Evolutionary conservation across 805 yeast genomes (phyloP).

Genomic region (Saccharomycopsis capsularis): DNA sequence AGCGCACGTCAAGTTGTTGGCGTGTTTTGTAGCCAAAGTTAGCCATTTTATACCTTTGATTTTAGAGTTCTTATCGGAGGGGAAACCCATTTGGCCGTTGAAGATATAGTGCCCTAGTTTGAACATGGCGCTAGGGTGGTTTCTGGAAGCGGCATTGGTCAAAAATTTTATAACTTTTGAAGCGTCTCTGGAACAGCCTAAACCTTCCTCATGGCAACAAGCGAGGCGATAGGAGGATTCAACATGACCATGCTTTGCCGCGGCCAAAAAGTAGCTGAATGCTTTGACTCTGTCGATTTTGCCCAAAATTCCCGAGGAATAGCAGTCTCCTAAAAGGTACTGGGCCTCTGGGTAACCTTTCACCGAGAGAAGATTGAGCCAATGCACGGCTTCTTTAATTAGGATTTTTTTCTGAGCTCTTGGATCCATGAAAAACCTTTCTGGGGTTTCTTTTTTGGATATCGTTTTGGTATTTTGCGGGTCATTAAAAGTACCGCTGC

Average conservation of each 20-base stretch:
- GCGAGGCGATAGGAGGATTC: slow-evolving; percentile 91
- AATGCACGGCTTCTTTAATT: slow-evolving; percentile 67
- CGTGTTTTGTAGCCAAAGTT: slow-evolving; percentile 74
- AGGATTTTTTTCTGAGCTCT: slow-evolving; percentile 34
- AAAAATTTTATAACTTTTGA: slow-evolving; percentile 76
- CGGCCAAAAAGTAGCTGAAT: slow-evolving; percentile 66
- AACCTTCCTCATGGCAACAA: slow-evolving; percentile 85
- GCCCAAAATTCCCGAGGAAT: slow-evolving; percentile 76
- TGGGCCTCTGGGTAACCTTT: slow-evolving; percentile 86
- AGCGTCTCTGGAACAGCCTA: slow-evolving; percentile 85
- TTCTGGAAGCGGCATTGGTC: slow-evolving; percentile 79
- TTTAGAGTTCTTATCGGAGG: slow-evolving; percentile 54
- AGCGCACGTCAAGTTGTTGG: slow-evolving; percentile 74
- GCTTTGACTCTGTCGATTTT: slow-evolving; percentile 74
- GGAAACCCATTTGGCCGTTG: slow-evolving; percentile 76
- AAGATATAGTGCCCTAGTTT: slow-evolving; percentile 83
- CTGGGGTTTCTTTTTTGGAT: too few relatives aligned
- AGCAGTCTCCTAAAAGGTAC: slow-evolving; percentile 81
- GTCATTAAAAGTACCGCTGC: too few relatives aligned
- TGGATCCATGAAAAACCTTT: slow-evolving; percentile 1
- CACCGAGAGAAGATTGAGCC: slow-evolving; percentile 64
- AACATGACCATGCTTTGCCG: slow-evolving; percentile 88
- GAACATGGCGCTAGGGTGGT: slow-evolving; percentile 95
- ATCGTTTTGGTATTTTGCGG: too few relatives aligned
- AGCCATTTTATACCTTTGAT: slow-evolving; percentile 90